Evolutionary conservation across 2,329 filamentous ascomycete species (phyloP), one percentile per base, ranked within the genome.

Genomic region (Hypomyces rosellus): DNA sequence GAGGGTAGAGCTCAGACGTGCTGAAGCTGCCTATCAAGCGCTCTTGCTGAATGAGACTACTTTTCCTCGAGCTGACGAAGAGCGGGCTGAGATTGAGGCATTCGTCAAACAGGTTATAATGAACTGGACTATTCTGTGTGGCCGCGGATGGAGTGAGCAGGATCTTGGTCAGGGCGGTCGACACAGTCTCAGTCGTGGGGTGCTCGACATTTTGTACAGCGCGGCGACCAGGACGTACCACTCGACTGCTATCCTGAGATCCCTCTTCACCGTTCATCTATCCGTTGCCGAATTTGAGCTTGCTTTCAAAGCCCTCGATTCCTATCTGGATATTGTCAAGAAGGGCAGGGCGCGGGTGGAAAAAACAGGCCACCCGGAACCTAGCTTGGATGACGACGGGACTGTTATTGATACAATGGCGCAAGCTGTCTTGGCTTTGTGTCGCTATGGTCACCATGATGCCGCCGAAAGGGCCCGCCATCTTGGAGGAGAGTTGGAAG

Each of bases 161-260:
- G 89, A 96, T 57, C 75, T 96, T 25, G 90, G 89, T 3, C 81
- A 85, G 60, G 89, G 88, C 5, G 91, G 90, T 8, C 87, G 89
- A 59, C 82, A 85, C 61, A 81, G 78, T 18, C 73, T 92, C 15
- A 87, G 87, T 55, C 82, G 86, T 48, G 84, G 84, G 46, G 83
- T 95, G 33, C 78, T 99, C 38, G 91, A 93, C 66, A 88, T 90
- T 25, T 76, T 99, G 6, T 99, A 97, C 67, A 86, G 86, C 37
- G 89, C 91, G 18, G 89, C 92, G 7, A 89, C 87, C 9, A 96
- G 93, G 67, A 96, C 91, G 0, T 99, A 93, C 63, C 93, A 99
- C 68, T 99, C 93, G 1, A 95, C 92, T 1, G 75, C 89, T 9
- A 88, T 97, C 54, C 73, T 99, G 30, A 80, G 92, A 51, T 82